Conservation (phyloP, 2,329 filamentous ascomycete species). For the Apiospora aurea region DNA sequence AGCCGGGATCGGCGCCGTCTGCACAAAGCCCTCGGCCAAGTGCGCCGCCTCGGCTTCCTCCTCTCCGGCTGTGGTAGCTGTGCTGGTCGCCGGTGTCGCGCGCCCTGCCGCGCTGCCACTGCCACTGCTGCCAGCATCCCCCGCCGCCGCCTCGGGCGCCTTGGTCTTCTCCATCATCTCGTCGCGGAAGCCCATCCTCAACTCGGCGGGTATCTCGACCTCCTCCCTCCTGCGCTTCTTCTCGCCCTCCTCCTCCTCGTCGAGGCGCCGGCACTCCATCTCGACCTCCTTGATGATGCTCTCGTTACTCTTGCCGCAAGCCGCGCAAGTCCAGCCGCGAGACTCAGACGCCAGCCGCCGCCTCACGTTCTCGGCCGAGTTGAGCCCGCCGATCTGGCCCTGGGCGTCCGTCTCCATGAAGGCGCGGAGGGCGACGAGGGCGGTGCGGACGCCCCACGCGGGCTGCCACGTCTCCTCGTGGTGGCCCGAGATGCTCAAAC, state of each 20-base stretch:
- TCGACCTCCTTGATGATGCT: conserved; percentile 78
- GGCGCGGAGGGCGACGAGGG: conserved; percentile 77
- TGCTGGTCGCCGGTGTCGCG: background rate
- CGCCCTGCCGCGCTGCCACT: conserved; percentile 27
- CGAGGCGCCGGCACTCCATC: conserved; percentile 46
- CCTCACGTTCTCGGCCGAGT: conserved; percentile 73
- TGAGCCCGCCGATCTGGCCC: conserved; percentile 90
- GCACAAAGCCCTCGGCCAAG: conserved; percentile 65
- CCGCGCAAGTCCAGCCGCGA: conserved; percentile 69
- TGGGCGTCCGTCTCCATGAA: conserved; percentile 93
- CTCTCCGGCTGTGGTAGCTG: conserved; percentile 9
- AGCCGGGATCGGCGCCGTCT: conserved; percentile 48
- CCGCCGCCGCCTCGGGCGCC: conserved; percentile 27
- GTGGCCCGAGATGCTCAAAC: conserved; percentile 89
- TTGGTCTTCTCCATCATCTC: conserved; percentile 60
- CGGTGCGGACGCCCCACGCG: conserved; percentile 94
- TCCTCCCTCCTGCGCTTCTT: conserved; percentile 41
- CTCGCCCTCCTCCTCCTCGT: conserved; percentile 44
- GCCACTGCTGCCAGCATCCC: conserved; percentile 13
- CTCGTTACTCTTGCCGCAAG: conserved; percentile 74
- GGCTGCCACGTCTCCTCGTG: conserved; percentile 99
- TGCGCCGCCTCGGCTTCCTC: conserved; percentile 36
- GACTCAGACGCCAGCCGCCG: conserved; percentile 74
- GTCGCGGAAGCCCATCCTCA: conserved; percentile 76
- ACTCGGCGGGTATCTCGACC: conserved; percentile 59